phyloP scores from a whole-genome alignment of 352 stramenopile species.

The Phytophthora citrophthora region DNA sequence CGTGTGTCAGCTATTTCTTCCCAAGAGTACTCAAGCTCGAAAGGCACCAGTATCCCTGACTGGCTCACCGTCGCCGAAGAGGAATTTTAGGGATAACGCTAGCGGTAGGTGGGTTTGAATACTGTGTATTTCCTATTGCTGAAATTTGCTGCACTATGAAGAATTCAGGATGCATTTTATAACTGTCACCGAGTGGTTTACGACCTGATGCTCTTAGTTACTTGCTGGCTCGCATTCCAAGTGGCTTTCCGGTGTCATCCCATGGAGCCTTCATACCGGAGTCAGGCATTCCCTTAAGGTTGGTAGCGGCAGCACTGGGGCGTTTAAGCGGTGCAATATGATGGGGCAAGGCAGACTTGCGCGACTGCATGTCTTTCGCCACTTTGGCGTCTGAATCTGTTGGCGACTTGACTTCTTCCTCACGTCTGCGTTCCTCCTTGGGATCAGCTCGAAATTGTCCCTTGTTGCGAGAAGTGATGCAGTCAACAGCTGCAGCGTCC shows the following conservation, averaged over 20 bases:
- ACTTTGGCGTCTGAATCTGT: slow-evolving; percentile 49
- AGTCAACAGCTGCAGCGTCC: slow-evolving; percentile 35
- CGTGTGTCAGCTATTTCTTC: slow-evolving; percentile 50
- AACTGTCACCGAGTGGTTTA: slow-evolving; percentile 2
- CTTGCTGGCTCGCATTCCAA: slow-evolving; percentile 64
- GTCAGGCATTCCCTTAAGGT: slow-evolving; percentile 72
- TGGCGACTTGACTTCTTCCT: slow-evolving; percentile 62
- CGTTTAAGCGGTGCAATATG: slow-evolving; percentile 81
- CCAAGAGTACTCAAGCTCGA: slow-evolving; percentile 55
- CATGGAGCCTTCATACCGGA: slow-evolving; percentile 79
- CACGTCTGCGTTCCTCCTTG: slow-evolving; percentile 64
- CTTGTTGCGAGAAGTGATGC: slow-evolving; percentile 32
- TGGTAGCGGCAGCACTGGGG: slow-evolving; percentile 41
- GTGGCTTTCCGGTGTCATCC: slow-evolving; percentile 74
- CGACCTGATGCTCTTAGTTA: slow-evolving; percentile 14
- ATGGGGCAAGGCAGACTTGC: slow-evolving; percentile 79
- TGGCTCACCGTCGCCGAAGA: slow-evolving; percentile 73
- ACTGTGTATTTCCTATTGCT: slow-evolving; percentile 21
- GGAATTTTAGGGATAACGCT: slow-evolving; percentile 19
- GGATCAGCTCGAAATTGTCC: slow-evolving; percentile 43
- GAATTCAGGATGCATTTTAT: slow-evolving; percentile 4
- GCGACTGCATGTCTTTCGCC: slow-evolving; percentile 49
- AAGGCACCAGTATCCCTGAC: slow-evolving; percentile 49
- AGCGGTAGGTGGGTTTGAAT: slow-evolving; percentile 13
- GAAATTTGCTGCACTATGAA: slow-evolving; percentile 24